These are phyloP conservation scores for Sporothrix luriei DNA, from an alignment of 2,329 filamentous ascomycete species.

Conservation along the genomic window DNA sequence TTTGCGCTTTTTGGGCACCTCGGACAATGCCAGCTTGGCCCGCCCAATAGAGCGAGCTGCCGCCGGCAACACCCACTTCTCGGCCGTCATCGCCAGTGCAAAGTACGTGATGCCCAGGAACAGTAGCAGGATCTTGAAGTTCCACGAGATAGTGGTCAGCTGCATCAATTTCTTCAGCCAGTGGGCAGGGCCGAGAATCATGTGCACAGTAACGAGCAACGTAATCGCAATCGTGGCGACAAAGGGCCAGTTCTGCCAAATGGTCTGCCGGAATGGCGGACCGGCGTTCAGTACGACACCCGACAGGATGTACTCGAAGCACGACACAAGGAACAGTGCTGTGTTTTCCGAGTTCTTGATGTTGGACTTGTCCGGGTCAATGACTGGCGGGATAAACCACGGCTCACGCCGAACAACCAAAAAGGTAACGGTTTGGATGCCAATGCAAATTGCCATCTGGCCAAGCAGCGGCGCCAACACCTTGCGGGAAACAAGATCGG, in stretches of 20 bases:
- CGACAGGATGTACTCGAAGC: constrained; percentile 92
- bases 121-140: constrained; percentile 74
- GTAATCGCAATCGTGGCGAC: constrained; percentile 72
- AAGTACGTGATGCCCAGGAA: constrained; percentile 71
- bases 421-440: constrained; percentile 75
- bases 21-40: constrained; percentile 59
- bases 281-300: constrained; percentile 91
- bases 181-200: constrained; percentile 73
- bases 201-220: constrained; percentile 70
- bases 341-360: constrained; percentile 94
- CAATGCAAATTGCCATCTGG: constrained; percentile 79
- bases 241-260: constrained; percentile 82
- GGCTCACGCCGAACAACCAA: constrained; percentile 73
- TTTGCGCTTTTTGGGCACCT: constrained; percentile 75
- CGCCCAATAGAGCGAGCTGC: constrained; percentile 69
- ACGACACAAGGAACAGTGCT: constrained; percentile 82
- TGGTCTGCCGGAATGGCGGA: constrained; percentile 80
- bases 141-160: constrained; percentile 71
- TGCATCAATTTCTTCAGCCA: constrained; percentile 79
- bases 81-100: constrained; percentile 67
- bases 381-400: constrained; percentile 82
- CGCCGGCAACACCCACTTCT: constrained; percentile 69
- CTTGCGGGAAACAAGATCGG: constrained; percentile 88
- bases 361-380: constrained; percentile 78
- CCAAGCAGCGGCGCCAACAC: constrained; percentile 86